Conservation (phyloP, 2,329 filamentous ascomycete species). For the Tolypocladium guangdongense region DNA sequence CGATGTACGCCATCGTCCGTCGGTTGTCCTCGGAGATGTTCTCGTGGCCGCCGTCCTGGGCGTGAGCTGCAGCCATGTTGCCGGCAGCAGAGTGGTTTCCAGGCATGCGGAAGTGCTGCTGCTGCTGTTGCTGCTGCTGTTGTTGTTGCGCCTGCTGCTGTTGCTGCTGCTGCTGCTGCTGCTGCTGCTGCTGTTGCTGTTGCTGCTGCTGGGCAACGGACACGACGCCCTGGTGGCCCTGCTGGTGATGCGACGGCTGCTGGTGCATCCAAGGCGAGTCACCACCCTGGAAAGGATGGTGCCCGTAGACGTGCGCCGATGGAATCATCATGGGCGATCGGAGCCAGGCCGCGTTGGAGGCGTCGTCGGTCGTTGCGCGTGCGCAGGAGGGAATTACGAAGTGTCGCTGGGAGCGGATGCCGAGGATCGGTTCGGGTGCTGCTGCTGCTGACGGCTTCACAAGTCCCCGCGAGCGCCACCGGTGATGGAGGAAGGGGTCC, state of each 20-base stretch:
- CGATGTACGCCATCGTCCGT: conserved; percentile 85
- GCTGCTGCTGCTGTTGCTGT: conserved; percentile 28
- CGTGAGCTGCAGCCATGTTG: conserved; percentile 34
- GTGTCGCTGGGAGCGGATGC: neutral
- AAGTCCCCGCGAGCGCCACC: neutral
- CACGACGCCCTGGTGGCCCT: conserved; percentile 45
- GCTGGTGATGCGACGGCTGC: conserved; percentile 47
- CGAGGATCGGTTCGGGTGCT: neutral
- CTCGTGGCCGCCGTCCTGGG: conserved; percentile 48
- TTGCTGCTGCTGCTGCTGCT: conserved; percentile 29
- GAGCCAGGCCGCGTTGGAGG: neutral
- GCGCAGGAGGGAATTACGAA: neutral
- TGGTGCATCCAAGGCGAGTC: conserved; percentile 59
- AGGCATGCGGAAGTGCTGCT: conserved; percentile 63
- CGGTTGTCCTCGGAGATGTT: conserved; percentile 81
- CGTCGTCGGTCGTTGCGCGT: neutral
- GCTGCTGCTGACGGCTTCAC: neutral
- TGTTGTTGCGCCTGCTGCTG: conserved; percentile 20
- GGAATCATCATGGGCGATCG: conserved; percentile 43
- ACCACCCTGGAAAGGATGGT: conserved; percentile 54
- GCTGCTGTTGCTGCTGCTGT: conserved; percentile 39
- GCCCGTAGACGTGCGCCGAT: conserved; percentile 53
- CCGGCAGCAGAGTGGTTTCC: conserved; percentile 46
- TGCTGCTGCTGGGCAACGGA: conserved; percentile 40
- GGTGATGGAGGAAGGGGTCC: neutral